phyloP scores from a whole-genome alignment of 108 stramenopile species.

The Fistulifera solaris region DNA sequence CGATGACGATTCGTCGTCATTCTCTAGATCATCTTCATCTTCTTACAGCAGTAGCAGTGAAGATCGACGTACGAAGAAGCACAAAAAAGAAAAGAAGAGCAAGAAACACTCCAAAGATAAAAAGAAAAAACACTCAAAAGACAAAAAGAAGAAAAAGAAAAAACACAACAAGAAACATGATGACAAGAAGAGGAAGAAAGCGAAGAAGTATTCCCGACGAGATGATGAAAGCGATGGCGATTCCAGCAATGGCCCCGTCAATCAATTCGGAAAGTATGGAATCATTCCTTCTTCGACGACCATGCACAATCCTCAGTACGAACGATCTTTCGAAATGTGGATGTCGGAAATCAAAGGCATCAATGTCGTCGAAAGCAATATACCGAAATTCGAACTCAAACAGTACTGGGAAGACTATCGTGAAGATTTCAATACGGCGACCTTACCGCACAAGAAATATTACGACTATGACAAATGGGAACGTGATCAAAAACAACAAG shows the following conservation, averaged over 20 bases:
- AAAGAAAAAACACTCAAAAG: constrained; percentile 21
- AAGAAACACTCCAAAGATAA: constrained; percentile 19
- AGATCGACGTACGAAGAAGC: background rate
- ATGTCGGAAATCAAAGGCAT: constrained; percentile 86
- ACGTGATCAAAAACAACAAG: constrained; percentile 82
- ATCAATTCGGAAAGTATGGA: constrained; percentile 85
- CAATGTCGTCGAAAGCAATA: constrained; percentile 38
- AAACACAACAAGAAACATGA: constrained; percentile 17
- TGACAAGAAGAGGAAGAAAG: constrained; percentile 19
- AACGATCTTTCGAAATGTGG: constrained; percentile 84
- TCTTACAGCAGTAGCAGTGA: constrained; percentile 5
- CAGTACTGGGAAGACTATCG: constrained; percentile 84
- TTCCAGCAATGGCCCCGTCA: constrained; percentile 9
- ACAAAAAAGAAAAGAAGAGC: constrained; percentile 14
- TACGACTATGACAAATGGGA: constrained; percentile 96
- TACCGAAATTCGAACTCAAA: constrained; percentile 81
- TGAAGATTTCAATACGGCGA: constrained; percentile 96
- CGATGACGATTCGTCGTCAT: too few relatives aligned
- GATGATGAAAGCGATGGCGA: constrained; percentile 16
- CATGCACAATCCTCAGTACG: constrained; percentile 12
- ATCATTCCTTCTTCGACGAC: constrained; percentile 61
- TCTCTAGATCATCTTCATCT: too few relatives aligned
- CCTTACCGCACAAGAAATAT: constrained; percentile 88
- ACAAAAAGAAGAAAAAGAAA: constrained; percentile 26
- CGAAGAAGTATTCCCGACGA: constrained; percentile 16